Percentiles rank a stretch among this genome's conserved stretches.
Conservation (phyloP, 2,329 filamentous ascomycete species). For the Calonectria pseudoturangicola region DNA sequence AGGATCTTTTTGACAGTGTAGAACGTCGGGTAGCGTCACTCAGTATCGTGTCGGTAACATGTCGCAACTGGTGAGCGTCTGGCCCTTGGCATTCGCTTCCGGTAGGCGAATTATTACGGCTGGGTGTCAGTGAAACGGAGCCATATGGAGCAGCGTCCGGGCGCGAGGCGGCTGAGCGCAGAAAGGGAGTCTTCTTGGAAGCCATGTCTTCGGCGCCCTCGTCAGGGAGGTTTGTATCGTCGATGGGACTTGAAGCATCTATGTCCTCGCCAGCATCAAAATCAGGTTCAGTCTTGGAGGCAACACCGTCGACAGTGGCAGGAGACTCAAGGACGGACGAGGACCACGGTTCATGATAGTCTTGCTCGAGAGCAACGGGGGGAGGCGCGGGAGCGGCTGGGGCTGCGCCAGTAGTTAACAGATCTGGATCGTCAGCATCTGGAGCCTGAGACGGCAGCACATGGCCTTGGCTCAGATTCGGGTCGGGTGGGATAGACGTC, state of each 20-base stretch:
- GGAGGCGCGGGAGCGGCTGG: conserved; percentile 38
- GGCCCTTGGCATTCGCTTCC: conserved; percentile 58
- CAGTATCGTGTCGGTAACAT: conserved; percentile 58
- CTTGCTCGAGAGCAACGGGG: conserved; percentile 35
- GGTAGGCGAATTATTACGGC: conserved; percentile 60
- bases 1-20: conserved; percentile 56
- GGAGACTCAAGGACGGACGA: conserved; percentile 35
- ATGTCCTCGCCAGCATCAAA: conserved; percentile 41
- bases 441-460: conserved; percentile 51
- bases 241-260: conserved; percentile 54
- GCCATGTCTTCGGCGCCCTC: conserved; percentile 57
- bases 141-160: conserved; percentile 61
- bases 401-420: conserved; percentile 49
- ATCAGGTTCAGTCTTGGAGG: conserved; percentile 23
- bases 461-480: conserved; percentile 51
- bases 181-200: conserved; percentile 61
- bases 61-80: conserved; percentile 58
- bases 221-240: conserved; percentile 41
- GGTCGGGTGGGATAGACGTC: conserved; percentile 45
- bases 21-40: conserved; percentile 60
- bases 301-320: conserved; percentile 32
- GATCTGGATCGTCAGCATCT: conserved; percentile 51
- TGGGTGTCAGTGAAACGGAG: conserved; percentile 60
- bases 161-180: conserved; percentile 56
- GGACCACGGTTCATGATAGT: conserved; percentile 44